phyloP scores from a whole-genome alignment of 169 alveolate species.

The Theileria orientalis region DNA sequence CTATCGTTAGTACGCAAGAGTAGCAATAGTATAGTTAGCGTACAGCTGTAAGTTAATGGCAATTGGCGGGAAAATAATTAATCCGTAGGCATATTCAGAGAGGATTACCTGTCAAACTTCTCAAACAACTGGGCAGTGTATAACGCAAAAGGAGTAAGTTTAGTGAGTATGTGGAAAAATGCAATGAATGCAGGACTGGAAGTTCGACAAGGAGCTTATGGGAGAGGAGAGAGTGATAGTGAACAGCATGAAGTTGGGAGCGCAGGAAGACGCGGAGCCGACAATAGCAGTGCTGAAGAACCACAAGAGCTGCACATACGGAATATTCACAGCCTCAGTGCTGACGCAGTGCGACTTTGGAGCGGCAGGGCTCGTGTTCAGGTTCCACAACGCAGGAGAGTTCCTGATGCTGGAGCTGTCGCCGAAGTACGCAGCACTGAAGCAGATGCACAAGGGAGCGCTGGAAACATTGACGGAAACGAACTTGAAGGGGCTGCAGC shows the following conservation, averaged over 20 bases:
- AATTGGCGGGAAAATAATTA: too few relatives aligned
- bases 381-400: slow-evolving; percentile 72
- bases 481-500: slow-evolving; percentile 57
- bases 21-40: neutral
- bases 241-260: slow-evolving; percentile 59
- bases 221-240: slow-evolving; percentile 80
- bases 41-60: neutral
- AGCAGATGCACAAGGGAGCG: slow-evolving; percentile 71
- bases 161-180: too few relatives aligned
- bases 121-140: slow-evolving; percentile 44
- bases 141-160: slow-evolving; percentile 33
- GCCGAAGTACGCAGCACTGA: slow-evolving; percentile 62
- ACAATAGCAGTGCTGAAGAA: slow-evolving; percentile 71
- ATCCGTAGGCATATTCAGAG: slow-evolving; percentile 43
- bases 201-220: slow-evolving; percentile 70
- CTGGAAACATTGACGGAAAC: slow-evolving; percentile 70
- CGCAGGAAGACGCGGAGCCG: slow-evolving; percentile 44
- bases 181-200: slow-evolving; percentile 57
- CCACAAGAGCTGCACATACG: slow-evolving; percentile 74
- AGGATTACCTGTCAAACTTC: slow-evolving; percentile 22
- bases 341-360: slow-evolving; percentile 80
- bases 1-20: slow-evolving; percentile 15
- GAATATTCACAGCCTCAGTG: slow-evolving; percentile 69
- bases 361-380: slow-evolving; percentile 74
- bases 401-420: slow-evolving; percentile 77